Base-by-base conservation (phyloP, 495 filamentous ascomycete species). In the Penicillium pancosmium region DNA sequence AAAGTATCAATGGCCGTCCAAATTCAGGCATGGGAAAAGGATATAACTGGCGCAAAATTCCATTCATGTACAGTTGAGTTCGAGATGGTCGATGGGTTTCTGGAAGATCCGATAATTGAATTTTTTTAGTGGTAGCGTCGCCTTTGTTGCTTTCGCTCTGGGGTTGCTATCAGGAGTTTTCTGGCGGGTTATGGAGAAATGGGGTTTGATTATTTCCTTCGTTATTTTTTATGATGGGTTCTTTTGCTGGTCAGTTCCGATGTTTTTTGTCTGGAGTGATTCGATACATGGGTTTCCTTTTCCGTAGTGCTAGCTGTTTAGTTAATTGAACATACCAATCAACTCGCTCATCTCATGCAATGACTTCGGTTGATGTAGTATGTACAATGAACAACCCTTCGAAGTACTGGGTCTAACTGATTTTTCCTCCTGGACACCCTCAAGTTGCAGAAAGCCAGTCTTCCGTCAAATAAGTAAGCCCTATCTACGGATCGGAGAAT, bases 51-150 rank as follows among this genome's bases (percentile, higher is more conserved):
- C 63, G 66, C 52, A 62, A 48, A 54, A 52, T 69, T 61, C 52
- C 59, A 57, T 68, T 71, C 64, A 62, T 74, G 71, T 74, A 73
- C 63, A 74, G 71, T 51, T 68, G 63, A 64, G 54, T 65, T 70
- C 63, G 64, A 59, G 52, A 64, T 57, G 59, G 60, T 57, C 50
- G 52, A 47, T 54, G 62, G 62, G 54, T 60, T 70, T 55, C 64
- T 64, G 57, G 60, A 61, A 67, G 61, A 70, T 66, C 54, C 56
- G 60, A 62, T 66, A 54, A 60, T 66, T 62, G 50, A 44, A 44
- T 16, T 10, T 44, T 23, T 58, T 59, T 55, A 74, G 47, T 19
- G 36, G 60, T 66, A 61, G 57, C 59, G 55, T 59, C 49, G 19
- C n/a, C 18, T 52, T 61, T 55, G n/a, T 47, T 56, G 60, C 55